A percentile compares a stretch with the other conserved stretches of the same genome.
These are phyloP conservation scores for Cadophora malorum DNA, from an alignment of 2,329 filamentous ascomycete species.

Conservation along the genomic window DNA sequence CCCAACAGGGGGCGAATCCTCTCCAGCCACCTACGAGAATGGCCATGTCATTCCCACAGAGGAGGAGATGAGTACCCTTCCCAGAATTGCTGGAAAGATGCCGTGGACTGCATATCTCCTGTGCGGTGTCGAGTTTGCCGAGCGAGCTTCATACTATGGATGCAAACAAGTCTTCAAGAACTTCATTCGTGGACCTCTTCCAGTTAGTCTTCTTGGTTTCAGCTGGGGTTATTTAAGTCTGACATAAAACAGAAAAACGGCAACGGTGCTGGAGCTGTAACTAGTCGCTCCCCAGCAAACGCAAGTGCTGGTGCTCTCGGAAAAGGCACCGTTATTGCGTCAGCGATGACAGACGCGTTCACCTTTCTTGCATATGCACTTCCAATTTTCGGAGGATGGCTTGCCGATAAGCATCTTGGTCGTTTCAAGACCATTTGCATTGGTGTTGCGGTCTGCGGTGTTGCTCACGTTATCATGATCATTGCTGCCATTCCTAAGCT, in stretches of 20 bases:
- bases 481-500: constrained; percentile 42
- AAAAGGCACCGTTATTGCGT: constrained; percentile 59
- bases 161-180: constrained; percentile 66
- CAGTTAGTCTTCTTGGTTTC: constrained; percentile 40
- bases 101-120: constrained; percentile 72
- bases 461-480: constrained; percentile 55
- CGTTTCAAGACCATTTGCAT: constrained; percentile 66
- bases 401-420: constrained; percentile 66
- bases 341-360: constrained; percentile 59
- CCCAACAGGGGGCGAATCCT: constrained; percentile 19
- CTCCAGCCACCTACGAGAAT: constrained; percentile 22
- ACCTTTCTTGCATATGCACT: constrained; percentile 57
- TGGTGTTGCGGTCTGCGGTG: constrained; percentile 57
- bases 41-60: constrained; percentile 51
- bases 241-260: constrained; percentile 48
- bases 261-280: constrained; percentile 37
- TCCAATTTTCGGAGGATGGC: constrained; percentile 58
- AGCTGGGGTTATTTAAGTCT: constrained; percentile 29
- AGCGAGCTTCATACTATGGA: constrained; percentile 82
- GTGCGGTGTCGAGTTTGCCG: constrained; percentile 75
- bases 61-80: constrained; percentile 65
- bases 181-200: constrained; percentile 65
- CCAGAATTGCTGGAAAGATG: constrained; percentile 68
- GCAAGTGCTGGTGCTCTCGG: constrained; percentile 60
- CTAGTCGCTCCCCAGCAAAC: constrained; percentile 31